Percentiles rank a stretch among this genome's conserved stretches.
Conservation (phyloP, 768 basidiomycete species). For the Cystofilobasidium ferigula region DNA sequence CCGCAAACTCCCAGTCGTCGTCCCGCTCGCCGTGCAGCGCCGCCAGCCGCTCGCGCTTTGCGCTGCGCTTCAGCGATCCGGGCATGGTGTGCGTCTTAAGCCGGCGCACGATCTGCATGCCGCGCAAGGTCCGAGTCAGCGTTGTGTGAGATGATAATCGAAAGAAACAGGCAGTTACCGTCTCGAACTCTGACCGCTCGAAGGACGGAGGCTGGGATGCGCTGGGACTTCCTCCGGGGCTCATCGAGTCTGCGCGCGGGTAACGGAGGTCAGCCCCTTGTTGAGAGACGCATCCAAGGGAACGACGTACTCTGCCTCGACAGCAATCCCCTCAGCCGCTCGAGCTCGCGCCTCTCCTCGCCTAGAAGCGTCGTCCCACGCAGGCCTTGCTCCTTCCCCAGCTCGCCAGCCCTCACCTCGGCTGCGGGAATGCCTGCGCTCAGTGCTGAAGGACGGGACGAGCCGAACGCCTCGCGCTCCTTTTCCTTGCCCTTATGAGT, state of each 20-base stretch:
- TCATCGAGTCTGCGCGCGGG: background rate
- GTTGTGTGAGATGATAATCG: background rate
- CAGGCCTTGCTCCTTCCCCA: background rate
- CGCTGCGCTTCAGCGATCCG: constrained; percentile 12
- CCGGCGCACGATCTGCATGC: constrained; percentile 16
- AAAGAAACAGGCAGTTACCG: background rate
- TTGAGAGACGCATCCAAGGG: too few species aligned
- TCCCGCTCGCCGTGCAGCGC: background rate
- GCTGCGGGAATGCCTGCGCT: too few species aligned
- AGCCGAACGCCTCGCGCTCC: background rate
- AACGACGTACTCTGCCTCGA: background rate
- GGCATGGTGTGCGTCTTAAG: constrained; percentile 14
- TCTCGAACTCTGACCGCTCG: constrained; percentile 25
- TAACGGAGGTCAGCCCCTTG: too few species aligned
- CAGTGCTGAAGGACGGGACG: background rate
- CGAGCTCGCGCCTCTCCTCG: background rate
- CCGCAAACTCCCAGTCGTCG: constrained; percentile 54
- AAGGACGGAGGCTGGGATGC: constrained; percentile 11
- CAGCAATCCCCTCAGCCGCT: background rate
- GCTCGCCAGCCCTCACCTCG: too few species aligned
- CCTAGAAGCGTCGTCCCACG: too few species aligned
- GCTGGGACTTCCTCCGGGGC: background rate
- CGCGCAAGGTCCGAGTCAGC: background rate
- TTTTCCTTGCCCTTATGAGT: background rate
- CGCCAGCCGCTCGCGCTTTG: constrained; percentile 4